Evolutionary conservation across 129 eudicot species (phyloP).

Genomic region (Artemisia annua): DNA sequence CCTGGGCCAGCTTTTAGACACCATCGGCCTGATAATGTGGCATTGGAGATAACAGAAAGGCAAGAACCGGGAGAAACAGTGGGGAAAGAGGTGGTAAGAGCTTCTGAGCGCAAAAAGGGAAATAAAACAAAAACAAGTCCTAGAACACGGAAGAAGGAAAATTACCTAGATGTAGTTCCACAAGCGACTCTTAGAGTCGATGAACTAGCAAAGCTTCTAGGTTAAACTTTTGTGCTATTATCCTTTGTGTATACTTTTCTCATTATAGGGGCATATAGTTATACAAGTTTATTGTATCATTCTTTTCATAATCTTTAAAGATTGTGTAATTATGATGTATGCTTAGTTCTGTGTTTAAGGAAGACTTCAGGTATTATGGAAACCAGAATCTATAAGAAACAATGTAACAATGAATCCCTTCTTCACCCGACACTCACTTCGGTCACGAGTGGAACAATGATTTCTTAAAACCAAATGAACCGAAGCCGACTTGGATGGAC

Average conservation of each 20-base stretch:
- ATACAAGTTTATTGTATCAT: neutral
- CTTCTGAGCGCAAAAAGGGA: conserved; percentile 21
- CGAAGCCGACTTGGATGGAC: too few relatives aligned
- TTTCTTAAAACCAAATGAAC: too few relatives aligned
- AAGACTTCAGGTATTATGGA: too few relatives aligned
- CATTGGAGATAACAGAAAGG: too few relatives aligned
- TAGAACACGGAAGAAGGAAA: conserved; percentile 42
- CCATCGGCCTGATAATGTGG: conserved; percentile 5
- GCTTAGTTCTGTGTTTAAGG: too few relatives aligned
- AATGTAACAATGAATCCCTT: too few relatives aligned
- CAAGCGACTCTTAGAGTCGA: conserved; percentile 66
- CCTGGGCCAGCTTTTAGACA: conserved; percentile 61
- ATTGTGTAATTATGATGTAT: too few relatives aligned
- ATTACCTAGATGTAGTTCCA: conserved; percentile 55
- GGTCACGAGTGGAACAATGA: too few relatives aligned
- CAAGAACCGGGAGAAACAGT: conserved; percentile 6
- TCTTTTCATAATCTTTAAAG: neutral
- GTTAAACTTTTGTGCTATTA: conserved; percentile 8
- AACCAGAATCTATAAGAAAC: too few relatives aligned
- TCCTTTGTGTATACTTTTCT: neutral
- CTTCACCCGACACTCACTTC: too few relatives aligned
- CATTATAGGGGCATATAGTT: neutral
- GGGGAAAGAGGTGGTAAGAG: conserved; percentile 12
- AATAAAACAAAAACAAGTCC: conserved; percentile 30
- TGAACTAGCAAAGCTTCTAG: conserved; percentile 84